Conservation (phyloP, 306 rosid genomes). For the Pachyrhizus erosus region DNA sequence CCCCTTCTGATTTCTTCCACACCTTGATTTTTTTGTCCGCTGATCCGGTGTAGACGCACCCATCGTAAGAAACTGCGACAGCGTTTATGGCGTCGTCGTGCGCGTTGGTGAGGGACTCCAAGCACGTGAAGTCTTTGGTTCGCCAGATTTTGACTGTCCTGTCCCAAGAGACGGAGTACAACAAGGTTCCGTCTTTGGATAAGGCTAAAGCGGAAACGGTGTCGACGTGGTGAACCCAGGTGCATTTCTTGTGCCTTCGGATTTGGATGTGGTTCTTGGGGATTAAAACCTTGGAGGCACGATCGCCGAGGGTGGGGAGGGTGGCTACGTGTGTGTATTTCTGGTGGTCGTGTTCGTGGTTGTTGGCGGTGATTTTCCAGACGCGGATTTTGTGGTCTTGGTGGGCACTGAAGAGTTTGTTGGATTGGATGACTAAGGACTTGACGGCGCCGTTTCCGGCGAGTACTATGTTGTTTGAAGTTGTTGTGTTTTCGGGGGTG, state of each 20-base stretch:
- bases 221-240: slow-evolving; percentile 96
- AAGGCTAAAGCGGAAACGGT: slow-evolving; percentile 78
- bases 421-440: slow-evolving; percentile 63
- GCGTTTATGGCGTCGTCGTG: slow-evolving; percentile 93
- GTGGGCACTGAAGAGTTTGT: slow-evolving; percentile 83
- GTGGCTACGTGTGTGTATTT: slow-evolving; percentile 75
- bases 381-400: slow-evolving; percentile 92
- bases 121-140: slow-evolving; percentile 70
- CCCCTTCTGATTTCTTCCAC: slow-evolving; percentile 59
- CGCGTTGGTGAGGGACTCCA: slow-evolving; percentile 77
- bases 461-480: slow-evolving; percentile 36
- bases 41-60: slow-evolving; percentile 75
- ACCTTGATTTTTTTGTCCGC: slow-evolving; percentile 85
- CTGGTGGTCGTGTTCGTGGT: slow-evolving; percentile 9
- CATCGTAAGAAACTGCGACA: slow-evolving; percentile 62
- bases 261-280: slow-evolving; percentile 77
- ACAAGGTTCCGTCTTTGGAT: slow-evolving; percentile 66
- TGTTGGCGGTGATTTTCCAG: slow-evolving; percentile 58
- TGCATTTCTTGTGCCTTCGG: slow-evolving; percentile 83
- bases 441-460: slow-evolving; percentile 93
- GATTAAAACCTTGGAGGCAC: slow-evolving; percentile 63
- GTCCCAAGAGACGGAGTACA: slow-evolving; percentile 95
- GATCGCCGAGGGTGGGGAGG: slow-evolving; percentile 82
- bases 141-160: slow-evolving; percentile 85
- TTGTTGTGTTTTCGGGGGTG: slow-evolving; percentile 18